Percentiles rank a stretch among this genome's conserved stretches.
Conservation (phyloP, 345 rosid species). For the Salix dunnii region DNA sequence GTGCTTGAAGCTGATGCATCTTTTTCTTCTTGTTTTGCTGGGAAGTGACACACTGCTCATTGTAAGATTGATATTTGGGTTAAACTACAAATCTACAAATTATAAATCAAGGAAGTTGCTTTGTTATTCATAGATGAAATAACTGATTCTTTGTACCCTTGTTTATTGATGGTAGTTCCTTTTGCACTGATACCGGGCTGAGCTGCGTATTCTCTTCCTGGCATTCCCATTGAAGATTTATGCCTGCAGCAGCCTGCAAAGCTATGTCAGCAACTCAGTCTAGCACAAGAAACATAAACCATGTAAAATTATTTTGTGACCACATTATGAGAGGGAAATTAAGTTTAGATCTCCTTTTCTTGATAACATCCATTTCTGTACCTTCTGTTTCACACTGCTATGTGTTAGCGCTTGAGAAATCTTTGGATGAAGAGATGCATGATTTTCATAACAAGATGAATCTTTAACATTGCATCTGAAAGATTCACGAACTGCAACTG, state of each 20-base stretch:
- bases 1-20: conserved; percentile 12
- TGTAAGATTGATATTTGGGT: background rate
- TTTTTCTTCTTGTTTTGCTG: conserved; percentile 2
- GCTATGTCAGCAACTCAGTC: conserved; percentile 6
- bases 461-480: background rate
- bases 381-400: conserved; percentile 22
- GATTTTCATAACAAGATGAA: background rate
- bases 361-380: conserved; percentile 2
- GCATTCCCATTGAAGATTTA: conserved; percentile 4
- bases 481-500: conserved; percentile 12
- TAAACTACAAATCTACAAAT: background rate
- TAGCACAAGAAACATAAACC: background rate
- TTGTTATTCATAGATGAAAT: background rate
- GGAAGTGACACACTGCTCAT: background rate
- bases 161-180: conserved; percentile 10
- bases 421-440: background rate
- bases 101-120: background rate
- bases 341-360: background rate
- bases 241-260: conserved; percentile 7
- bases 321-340: background rate
- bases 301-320: background rate
- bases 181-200: conserved; percentile 2
- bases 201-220: conserved; percentile 15
- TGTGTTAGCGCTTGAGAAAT: conserved; percentile 9
- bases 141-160: conserved; percentile 8